Conservation (phyloP, 2,329 filamentous ascomycete species). For the Scytalidium sp. region DNA sequence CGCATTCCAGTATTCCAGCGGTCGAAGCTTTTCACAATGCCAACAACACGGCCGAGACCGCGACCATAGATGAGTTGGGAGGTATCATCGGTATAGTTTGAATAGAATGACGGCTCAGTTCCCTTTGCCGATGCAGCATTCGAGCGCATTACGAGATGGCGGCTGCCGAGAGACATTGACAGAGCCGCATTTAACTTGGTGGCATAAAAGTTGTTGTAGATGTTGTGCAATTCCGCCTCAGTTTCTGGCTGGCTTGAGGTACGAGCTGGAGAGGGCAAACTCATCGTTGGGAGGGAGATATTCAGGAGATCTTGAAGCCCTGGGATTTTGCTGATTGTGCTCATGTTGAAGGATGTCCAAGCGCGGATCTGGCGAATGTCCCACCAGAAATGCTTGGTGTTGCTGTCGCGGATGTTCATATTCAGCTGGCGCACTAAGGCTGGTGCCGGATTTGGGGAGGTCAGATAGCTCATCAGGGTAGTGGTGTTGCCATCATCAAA, state of each 20-base stretch:
- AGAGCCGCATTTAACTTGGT: constrained; percentile 86
- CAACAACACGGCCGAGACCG: constrained; percentile 64
- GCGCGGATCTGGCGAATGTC: constrained; percentile 83
- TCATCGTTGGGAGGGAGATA: constrained; percentile 59
- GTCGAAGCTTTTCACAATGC: constrained; percentile 88
- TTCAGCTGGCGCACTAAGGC: constrained; percentile 78
- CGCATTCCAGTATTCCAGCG: constrained; percentile 96
- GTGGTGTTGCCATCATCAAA: constrained; percentile 46
- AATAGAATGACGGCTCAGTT: constrained; percentile 40
- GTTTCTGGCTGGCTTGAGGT: constrained; percentile 69
- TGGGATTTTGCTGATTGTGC: constrained; percentile 69
- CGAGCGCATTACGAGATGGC: constrained; percentile 44
- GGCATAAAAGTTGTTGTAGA: constrained; percentile 76
- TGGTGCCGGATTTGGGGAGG: constrained; percentile 74
- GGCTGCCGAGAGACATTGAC: constrained; percentile 67
- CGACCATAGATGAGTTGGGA: constrained; percentile 44
- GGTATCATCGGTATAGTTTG: constrained; percentile 49
- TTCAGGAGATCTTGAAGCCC: constrained; percentile 71
- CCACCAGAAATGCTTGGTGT: constrained; percentile 90
- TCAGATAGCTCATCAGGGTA: constrained; percentile 76
- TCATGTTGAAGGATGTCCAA: constrained; percentile 77
- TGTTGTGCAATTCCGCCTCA: constrained; percentile 69
- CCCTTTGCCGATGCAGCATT: constrained; percentile 26
- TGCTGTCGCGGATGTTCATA: constrained; percentile 62
- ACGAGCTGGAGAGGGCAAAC: constrained; percentile 50